These are phyloP conservation scores for Tympanopsis confertula DNA, from an alignment of 2,329 filamentous ascomycete species.

Conservation along the genomic window DNA sequence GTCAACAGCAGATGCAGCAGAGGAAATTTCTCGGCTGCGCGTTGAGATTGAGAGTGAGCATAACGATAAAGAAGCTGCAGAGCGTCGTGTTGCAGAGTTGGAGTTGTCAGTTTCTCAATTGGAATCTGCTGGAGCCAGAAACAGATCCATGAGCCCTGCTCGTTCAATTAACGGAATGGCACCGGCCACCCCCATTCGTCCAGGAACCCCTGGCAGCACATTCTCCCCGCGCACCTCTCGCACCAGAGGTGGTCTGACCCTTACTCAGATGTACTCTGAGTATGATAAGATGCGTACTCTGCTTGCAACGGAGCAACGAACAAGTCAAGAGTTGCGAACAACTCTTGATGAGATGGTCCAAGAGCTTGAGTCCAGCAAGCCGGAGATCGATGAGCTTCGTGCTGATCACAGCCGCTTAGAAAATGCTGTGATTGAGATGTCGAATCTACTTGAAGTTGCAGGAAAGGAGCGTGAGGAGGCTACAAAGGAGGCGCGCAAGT, in stretches of 20 bases:
- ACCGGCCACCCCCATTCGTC: conserved; percentile 33
- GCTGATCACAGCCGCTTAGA: conserved; percentile 10
- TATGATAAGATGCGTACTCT: conserved; percentile 34
- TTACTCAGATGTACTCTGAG: conserved; percentile 53
- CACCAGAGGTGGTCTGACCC: conserved; percentile 38
- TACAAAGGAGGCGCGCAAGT: conserved; percentile 28
- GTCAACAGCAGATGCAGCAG: conserved; percentile 48
- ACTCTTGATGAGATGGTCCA: conserved; percentile 31
- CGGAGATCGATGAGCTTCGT: conserved; percentile 39
- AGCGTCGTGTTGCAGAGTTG: conserved; percentile 51
- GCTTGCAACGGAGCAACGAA: background rate
- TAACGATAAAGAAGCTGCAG: conserved; percentile 46
- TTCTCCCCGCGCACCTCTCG: conserved; percentile 42
- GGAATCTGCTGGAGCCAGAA: conserved; percentile 35
- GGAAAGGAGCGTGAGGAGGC: conserved; percentile 54
- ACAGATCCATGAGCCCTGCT: conserved; percentile 7
- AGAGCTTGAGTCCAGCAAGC: conserved; percentile 28
- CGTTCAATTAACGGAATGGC: conserved; percentile 26
- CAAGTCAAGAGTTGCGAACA: background rate
- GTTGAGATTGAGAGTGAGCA: conserved; percentile 44
- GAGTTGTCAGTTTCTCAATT: conserved; percentile 51
- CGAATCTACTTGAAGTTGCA: conserved; percentile 21
- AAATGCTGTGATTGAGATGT: conserved; percentile 27
- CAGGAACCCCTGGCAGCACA: conserved; percentile 30
- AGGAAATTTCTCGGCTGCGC: conserved; percentile 38